Conservation (phyloP, 2,329 filamentous ascomycete species). For the Penicillium palitans region DNA sequence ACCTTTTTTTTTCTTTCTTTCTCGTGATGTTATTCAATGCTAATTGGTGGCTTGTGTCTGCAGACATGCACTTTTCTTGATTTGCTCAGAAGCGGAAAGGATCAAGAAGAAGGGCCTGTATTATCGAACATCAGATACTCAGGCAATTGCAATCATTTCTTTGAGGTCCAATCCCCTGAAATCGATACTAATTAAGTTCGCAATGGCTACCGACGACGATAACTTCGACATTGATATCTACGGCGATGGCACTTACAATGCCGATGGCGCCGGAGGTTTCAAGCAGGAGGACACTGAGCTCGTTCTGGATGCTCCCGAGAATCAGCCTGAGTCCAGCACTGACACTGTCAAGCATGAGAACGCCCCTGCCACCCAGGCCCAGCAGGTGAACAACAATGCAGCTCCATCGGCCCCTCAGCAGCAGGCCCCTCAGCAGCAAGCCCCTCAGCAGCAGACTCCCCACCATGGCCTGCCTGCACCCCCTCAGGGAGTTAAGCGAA, state of each 20-base stretch:
- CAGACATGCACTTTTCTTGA: conserved; percentile 49
- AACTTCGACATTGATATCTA: conserved; percentile 73
- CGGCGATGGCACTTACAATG: conserved; percentile 57
- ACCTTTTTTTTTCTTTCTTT: not conserved
- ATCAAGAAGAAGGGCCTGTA: conserved; percentile 37
- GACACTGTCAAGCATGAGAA: conserved; percentile 20
- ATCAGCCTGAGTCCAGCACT: conserved; percentile 26
- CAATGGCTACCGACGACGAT: conserved; percentile 61
- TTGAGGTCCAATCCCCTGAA: conserved; percentile 25
- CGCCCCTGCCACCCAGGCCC: conserved; percentile 1
- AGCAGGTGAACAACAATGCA: conserved; percentile 12
- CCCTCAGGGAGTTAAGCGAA: conserved; percentile 63
- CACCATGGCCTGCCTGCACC: conserved; percentile 32
- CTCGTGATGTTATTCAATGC: conserved; percentile 29
- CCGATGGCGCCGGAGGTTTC: conserved; percentile 50
- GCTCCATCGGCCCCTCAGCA: conserved; percentile 20
- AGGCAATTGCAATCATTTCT: conserved; percentile 38
- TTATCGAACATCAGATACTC: conserved; percentile 35
- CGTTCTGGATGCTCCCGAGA: conserved; percentile 40
- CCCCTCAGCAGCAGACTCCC: conserved; percentile 22
- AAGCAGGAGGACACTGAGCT: conserved; percentile 44
- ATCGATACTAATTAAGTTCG: conserved; percentile 30
- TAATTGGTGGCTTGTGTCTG: conserved; percentile 40
- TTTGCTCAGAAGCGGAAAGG: conserved; percentile 30
- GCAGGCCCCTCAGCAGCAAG: conserved; percentile 23